Percentiles rank a stretch among this genome's conserved stretches.
Conservation (phyloP, 2,329 filamentous ascomycete species). For the Penicillium sumatraense region DNA sequence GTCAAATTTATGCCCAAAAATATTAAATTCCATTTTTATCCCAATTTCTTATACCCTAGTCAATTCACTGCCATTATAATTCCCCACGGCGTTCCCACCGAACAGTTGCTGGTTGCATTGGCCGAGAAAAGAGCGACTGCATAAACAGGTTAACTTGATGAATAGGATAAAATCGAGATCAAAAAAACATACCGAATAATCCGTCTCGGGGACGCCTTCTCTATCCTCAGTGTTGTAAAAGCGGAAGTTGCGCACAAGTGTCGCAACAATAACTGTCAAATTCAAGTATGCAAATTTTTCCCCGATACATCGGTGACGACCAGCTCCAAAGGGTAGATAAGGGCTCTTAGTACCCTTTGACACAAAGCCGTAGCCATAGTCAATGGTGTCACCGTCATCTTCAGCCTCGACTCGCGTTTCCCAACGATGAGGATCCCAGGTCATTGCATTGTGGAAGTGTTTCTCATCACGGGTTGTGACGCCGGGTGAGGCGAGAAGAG, state of each 20-base stretch:
- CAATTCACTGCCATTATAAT: neutral
- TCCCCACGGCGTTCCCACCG: conserved; percentile 23
- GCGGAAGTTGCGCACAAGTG: conserved; percentile 65
- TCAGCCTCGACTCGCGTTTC: conserved; percentile 48
- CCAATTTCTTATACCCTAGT: too few species aligned
- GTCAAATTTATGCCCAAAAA: too few species aligned
- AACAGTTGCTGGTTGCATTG: conserved; percentile 30
- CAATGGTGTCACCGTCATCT: conserved; percentile 60
- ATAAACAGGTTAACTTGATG: neutral
- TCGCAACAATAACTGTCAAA: conserved; percentile 66
- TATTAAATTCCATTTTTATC: too few species aligned
- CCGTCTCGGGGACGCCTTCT: conserved; percentile 64
- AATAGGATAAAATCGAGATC: neutral
- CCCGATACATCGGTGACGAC: conserved; percentile 74
- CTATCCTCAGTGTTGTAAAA: conserved; percentile 62
- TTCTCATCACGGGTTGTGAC: conserved; percentile 62
- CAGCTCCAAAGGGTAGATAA: conserved; percentile 74
- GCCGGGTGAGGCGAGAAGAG: conserved; percentile 79
- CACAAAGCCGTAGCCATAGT: conserved; percentile 66
- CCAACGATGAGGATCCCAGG: conserved; percentile 68
- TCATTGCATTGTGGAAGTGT: conserved; percentile 63
- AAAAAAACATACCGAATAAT: conserved; percentile 60
- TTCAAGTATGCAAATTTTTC: conserved; percentile 78
- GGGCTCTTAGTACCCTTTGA: conserved; percentile 65
- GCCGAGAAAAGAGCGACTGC: conserved; percentile 34